Base-by-base conservation (phyloP, 2,329 filamentous ascomycete genomes). In the Pyrenophora graminea region DNA sequence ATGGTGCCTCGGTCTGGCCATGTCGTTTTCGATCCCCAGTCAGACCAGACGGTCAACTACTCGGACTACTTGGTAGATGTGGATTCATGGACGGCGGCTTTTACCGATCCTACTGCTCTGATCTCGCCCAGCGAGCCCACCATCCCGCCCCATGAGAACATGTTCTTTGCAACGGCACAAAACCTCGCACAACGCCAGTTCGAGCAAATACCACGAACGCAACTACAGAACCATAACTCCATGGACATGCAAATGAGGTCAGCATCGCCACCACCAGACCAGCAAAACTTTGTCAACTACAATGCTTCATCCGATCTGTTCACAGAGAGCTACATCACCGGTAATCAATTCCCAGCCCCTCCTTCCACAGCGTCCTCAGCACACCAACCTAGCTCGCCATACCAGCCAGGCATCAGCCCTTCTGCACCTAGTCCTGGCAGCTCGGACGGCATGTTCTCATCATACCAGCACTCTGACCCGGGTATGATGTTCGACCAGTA, bases 21-120 rank as follows among this genome's bases (percentile, higher is more conserved):
- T 39, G 58, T 60, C 15, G 50, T 70, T 31, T 71, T 71, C 45
- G 70, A 71, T 33, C 62, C 69, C 8, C 55, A 41, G n/a, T 66
- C 66, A 13, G 68, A 72, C 34, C 56, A 30, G 27, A 30, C 57
- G 2, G 44, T 58, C 3, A 55, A 63, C 36, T 68, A 66, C 31
- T 46, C 53, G 5, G 43, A 57, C 2, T 65, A 59, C 31, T 23
- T 62, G 7, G 58, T 56, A 30, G 55, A 66, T 39, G 58, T 66
- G 7, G 56, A 62, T 43, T 54, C 56, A 15, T 70, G 68, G 64
- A 58, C 60, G 10, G 59, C 53, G 34, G 59, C 67, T 32, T 64
- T 54, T 48, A 68, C 63, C 5, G 66, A 67, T 27, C 66, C 67
- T 2, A 59, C 50, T 13, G 62, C 55, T 40, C 48, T 71, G 7